Evolutionary conservation across 805 yeast species (phyloP).

Genomic region (Schizosaccharomyces octosporus): DNA sequence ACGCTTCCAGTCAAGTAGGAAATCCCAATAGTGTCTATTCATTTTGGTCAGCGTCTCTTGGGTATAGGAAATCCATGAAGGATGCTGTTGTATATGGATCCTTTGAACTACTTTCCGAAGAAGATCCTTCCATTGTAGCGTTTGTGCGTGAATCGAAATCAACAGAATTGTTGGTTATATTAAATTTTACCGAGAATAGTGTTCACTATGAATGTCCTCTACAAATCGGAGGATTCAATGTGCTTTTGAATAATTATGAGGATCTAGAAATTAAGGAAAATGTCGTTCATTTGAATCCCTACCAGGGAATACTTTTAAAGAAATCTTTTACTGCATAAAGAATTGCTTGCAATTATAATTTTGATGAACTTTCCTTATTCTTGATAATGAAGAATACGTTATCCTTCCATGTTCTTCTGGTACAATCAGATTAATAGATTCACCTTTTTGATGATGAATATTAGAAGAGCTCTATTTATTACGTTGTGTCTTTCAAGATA

Average conservation of each 20-base stretch:
- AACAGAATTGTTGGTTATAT: neutral
- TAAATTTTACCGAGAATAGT: neutral
- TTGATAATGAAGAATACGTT: too few relatives aligned
- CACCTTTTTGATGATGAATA: too few relatives aligned
- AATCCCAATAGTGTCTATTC: slow-evolving; percentile 23
- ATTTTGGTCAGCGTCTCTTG: slow-evolving; percentile 23
- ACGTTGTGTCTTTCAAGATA: too few relatives aligned
- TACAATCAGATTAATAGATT: too few relatives aligned
- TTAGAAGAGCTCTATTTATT: too few relatives aligned
- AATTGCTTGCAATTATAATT: too few relatives aligned
- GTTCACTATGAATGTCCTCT: neutral
- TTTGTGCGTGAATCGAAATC: slow-evolving; percentile 15
- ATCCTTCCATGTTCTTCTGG: too few relatives aligned
- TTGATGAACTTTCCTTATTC: too few relatives aligned
- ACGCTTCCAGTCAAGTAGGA: slow-evolving; percentile 22
- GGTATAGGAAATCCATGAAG: slow-evolving; percentile 21
- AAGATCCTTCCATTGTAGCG: slow-evolving; percentile 20
- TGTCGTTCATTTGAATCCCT: neutral
- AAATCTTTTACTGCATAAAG: too few relatives aligned
- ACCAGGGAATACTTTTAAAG: neutral
- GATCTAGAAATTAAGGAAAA: neutral
- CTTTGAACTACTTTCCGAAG: slow-evolving; percentile 23
- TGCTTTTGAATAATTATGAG: neutral
- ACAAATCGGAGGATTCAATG: neutral
- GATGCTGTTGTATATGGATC: slow-evolving; percentile 23